These are phyloP conservation scores for Pseudogymnoascus sp. DNA, from an alignment of 2,329 filamentous ascomycete species.

Conservation along the genomic window DNA sequence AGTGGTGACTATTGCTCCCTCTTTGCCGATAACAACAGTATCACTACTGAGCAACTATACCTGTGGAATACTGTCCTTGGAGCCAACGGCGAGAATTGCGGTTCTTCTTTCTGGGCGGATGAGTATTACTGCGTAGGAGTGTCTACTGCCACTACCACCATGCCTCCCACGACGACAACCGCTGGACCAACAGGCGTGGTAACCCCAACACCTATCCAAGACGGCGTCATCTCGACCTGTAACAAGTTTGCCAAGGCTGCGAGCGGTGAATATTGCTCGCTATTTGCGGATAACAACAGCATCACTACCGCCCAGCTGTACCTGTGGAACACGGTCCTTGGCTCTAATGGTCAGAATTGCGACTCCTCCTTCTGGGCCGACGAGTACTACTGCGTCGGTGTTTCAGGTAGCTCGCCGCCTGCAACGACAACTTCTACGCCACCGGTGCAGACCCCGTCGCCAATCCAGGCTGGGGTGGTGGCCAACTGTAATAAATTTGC, in stretches of 20 bases:
- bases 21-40: constrained; percentile 22
- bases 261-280: constrained; percentile 21
- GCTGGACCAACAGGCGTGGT: not conserved
- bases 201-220: constrained; percentile 23
- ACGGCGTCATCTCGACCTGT: constrained; percentile 22
- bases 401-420: not conserved
- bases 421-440: constrained; percentile 14
- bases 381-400: constrained; percentile 12
- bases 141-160: too few species aligned
- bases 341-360: constrained; percentile 22
- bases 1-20: constrained; percentile 21
- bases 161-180: too few species aligned
- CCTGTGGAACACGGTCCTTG: constrained; percentile 25
- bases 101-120: constrained; percentile 16
- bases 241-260: constrained; percentile 22
- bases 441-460: constrained; percentile 14
- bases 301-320: constrained; percentile 23
- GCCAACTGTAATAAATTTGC: constrained; percentile 24
- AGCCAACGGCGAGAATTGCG: constrained; percentile 21
- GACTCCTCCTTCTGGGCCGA: constrained; percentile 17
- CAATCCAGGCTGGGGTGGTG: constrained; percentile 23
- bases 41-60: constrained; percentile 22
- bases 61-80: constrained; percentile 26
- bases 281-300: constrained; percentile 21
- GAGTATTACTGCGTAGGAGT: constrained; percentile 12